A percentile compares a stretch with the other conserved stretches of the same genome.
phyloP scores from a whole-genome alignment of 2,329 filamentous ascomycete species.

The Graphilbum sp. region DNA sequence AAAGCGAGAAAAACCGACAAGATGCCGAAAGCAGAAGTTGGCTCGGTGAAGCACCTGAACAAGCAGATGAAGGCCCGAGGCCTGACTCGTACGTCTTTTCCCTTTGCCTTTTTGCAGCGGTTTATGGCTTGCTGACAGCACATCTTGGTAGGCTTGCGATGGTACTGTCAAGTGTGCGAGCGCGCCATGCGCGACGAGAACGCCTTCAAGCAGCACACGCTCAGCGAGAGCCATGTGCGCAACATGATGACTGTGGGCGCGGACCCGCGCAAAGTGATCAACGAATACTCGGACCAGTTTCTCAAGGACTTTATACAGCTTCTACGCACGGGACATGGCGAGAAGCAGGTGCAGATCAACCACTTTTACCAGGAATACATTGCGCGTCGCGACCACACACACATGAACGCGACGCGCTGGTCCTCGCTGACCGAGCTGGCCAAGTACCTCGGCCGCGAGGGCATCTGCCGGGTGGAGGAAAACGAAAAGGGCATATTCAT shows the following conservation, averaged over 20 bases:
- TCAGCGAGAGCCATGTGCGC: constrained; percentile 75
- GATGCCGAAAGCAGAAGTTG: constrained; percentile 88
- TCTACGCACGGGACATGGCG: constrained; percentile 69
- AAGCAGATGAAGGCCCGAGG: constrained; percentile 82
- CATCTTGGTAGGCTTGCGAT: constrained; percentile 54
- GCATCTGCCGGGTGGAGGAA: constrained; percentile 81
- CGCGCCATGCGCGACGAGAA: constrained; percentile 65
- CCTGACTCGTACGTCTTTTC: constrained; percentile 13
- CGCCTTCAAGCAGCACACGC: constrained; percentile 77
- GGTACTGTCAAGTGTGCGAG: constrained; percentile 79
- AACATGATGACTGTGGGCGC: constrained; percentile 79
- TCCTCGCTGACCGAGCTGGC: constrained; percentile 77
- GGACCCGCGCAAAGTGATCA: constrained; percentile 69
- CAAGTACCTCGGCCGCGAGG: constrained; percentile 70
- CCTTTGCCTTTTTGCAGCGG: not conserved
- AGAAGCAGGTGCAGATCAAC: constrained; percentile 80
- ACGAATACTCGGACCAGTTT: constrained; percentile 65
- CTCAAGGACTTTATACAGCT: constrained; percentile 63
- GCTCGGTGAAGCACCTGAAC: constrained; percentile 74
- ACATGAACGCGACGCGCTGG: constrained; percentile 92
- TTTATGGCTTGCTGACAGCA: not conserved
- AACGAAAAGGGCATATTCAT: constrained; percentile 73
- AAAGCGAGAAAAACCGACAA: constrained; percentile 17
- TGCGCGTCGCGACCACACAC: constrained; percentile 59
- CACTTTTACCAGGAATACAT: constrained; percentile 95